Conservation (phyloP, 768 basidiomycete genomes). For the Krasilnikovozyma curviuscula region DNA sequence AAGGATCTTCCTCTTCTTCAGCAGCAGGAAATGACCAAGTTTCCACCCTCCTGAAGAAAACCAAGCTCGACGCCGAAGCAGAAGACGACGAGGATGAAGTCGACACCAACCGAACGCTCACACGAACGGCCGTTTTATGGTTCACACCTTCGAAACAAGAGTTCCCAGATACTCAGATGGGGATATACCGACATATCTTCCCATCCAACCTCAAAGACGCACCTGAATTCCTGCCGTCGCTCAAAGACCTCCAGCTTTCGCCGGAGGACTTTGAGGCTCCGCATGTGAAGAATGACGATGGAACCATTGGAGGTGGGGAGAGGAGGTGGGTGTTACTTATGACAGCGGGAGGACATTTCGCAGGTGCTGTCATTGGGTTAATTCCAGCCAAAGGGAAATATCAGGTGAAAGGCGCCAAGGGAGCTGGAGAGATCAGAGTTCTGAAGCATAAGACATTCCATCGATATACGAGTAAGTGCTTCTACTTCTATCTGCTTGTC, state of each 20-base stretch:
- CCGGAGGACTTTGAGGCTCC: constrained; percentile 41
- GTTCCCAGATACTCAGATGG: constrained; percentile 60
- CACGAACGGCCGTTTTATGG: constrained; percentile 63
- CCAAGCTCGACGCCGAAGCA: constrained; percentile 31
- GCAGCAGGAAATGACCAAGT: constrained; percentile 36
- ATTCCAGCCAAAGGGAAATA: constrained; percentile 27
- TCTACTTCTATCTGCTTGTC: background rate
- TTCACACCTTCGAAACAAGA: constrained; percentile 46
- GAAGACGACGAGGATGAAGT: constrained; percentile 15
- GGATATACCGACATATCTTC: constrained; percentile 62
- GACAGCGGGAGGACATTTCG: constrained; percentile 96
- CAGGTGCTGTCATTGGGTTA: constrained; percentile 55
- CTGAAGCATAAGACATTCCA: constrained; percentile 89
- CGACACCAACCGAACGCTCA: constrained; percentile 23
- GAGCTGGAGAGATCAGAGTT: constrained; percentile 31
- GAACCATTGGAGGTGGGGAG: constrained; percentile 14
- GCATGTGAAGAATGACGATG: constrained; percentile 40
- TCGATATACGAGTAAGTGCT: constrained; percentile 75
- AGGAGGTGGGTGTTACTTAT: constrained; percentile 85
- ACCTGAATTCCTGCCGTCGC: constrained; percentile 20
- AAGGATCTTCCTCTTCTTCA: constrained; percentile 29
- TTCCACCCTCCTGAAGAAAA: constrained; percentile 44
- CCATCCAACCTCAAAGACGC: constrained; percentile 28
- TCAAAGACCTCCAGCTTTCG: constrained; percentile 25
- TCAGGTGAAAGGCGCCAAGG: constrained; percentile 37